Evolutionary conservation across 2,329 filamentous ascomycete species (phyloP).

Genomic region (Monosporascus sp.): DNA sequence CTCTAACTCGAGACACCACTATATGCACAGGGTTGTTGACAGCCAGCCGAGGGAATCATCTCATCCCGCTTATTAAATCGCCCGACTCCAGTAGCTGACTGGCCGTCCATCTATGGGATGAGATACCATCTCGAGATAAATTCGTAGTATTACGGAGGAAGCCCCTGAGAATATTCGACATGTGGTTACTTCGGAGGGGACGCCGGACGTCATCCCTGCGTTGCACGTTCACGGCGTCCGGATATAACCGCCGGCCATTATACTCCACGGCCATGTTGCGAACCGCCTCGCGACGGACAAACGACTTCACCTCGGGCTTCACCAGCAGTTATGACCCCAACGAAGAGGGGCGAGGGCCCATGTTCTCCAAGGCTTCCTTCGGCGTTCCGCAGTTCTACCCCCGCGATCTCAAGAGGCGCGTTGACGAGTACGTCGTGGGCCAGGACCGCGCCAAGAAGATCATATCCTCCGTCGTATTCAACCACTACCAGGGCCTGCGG

Average conservation of each 20-base stretch:
- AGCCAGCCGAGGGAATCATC: no score
- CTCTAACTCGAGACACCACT: no score
- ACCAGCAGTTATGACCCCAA: slow-evolving; percentile 55
- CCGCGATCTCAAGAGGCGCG: slow-evolving; percentile 74
- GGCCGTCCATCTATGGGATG: neutral
- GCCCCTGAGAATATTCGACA: neutral
- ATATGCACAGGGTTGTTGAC: no score
- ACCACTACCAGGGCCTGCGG: slow-evolving; percentile 88
- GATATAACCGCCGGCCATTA: slow-evolving; percentile 25
- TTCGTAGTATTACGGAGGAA: neutral
- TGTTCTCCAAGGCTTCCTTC: slow-evolving; percentile 53
- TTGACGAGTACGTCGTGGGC: slow-evolving; percentile 94
- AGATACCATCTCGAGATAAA: neutral
- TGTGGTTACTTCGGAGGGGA: neutral
- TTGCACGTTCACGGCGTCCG: slow-evolving; percentile 2
- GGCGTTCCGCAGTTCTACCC: slow-evolving; percentile 62
- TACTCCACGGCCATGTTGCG: slow-evolving; percentile 5
- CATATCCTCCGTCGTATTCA: slow-evolving; percentile 88
- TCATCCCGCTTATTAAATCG: no score
- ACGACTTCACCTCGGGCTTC: slow-evolving; percentile 53
- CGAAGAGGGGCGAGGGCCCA: slow-evolving; percentile 52
- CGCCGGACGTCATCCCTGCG: neutral
- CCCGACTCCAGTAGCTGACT: neutral
- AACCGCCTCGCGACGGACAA: slow-evolving; percentile 34
- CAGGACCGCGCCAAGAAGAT: slow-evolving; percentile 94